Base-by-base conservation (phyloP, 352 stramenopile species). In the Globisporangium spiculum region DNA sequence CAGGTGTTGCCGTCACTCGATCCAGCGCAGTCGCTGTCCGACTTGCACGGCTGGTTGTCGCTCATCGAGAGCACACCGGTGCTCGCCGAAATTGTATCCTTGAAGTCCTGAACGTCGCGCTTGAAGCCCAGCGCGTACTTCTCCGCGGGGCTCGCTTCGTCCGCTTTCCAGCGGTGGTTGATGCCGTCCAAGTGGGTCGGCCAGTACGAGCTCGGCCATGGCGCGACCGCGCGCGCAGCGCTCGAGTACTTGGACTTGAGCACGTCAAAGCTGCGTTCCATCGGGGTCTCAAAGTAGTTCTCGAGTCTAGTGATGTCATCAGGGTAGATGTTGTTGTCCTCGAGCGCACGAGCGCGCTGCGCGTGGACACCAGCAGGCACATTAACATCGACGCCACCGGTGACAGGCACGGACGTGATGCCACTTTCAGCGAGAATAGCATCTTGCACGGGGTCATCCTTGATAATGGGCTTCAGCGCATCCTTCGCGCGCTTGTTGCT, bases 161-260 rank as follows among this genome's bases (percentile, higher is more conserved):
- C 74, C 8, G 71, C 69, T 2, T 62, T 75, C 82, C 80, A 82
- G 22, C 71, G 60, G 60, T 71, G 56, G 72, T 90, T 88, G 75
- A 90, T 90, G 55, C 79, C 75, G 71, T 90, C 82, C 58, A 79
- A 67, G 70, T 79, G 84, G 32, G 65, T 76, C 7, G 82, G 80
- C 79, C 79, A 90, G 75, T 90, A 90, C 67, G 75, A 83, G 32
- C 74, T 59, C 5, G 78, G 75, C 78, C 78, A 86, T 41, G 78
- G 78, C 16, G 46, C 72, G 3, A 0, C 63, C 36, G 55, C 48
- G 4, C 67, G 73, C 32, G 55, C 30, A 5, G 27, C 68, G 9
- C 61, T 71, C 2, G 61, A 54, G 60, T 82, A 82, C 57, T 75
- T 30, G 14, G 65, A 48, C 56, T 81, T 75, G 27, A 84, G 53